Conservation (phyloP, 2,329 filamentous ascomycete species). For the Zymoseptoria crescenta region DNA sequence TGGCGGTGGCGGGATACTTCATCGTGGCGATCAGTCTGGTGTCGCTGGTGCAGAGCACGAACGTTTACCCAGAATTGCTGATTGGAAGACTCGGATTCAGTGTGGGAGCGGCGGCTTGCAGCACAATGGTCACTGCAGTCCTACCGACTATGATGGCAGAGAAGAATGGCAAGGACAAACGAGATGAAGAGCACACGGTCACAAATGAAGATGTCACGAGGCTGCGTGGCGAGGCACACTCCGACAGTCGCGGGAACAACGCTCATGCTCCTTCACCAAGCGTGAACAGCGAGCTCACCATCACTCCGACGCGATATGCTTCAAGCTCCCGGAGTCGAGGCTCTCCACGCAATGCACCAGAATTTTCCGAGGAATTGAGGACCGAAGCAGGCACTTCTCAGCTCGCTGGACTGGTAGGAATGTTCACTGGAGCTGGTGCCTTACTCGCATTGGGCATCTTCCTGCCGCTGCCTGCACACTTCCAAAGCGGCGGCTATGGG, state of each 20-base stretch:
- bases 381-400: constrained; percentile 30
- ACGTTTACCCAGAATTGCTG: constrained; percentile 83
- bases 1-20: constrained; percentile 65
- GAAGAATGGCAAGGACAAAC: constrained; percentile 1
- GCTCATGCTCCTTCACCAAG: constrained; percentile 57
- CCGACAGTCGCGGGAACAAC: constrained; percentile 30
- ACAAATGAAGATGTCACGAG: constrained; percentile 16
- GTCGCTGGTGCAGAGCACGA: constrained; percentile 74
- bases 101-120: constrained; percentile 72
- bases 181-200: constrained; percentile 6
- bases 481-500: constrained; percentile 64
- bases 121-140: constrained; percentile 96
- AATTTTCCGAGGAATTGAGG: constrained; percentile 1
- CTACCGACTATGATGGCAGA: constrained; percentile 59
- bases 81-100: constrained; percentile 82
- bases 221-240: constrained; percentile 18
- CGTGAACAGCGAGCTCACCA: constrained; percentile 65
- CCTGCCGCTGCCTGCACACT: constrained; percentile 75
- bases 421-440: constrained; percentile 88
- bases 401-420: constrained; percentile 80
- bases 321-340: constrained; percentile 23
- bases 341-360: neutral
- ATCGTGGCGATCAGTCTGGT: constrained; percentile 72
- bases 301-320: constrained; percentile 53
- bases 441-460: constrained; percentile 76